Percentiles rank a stretch among this genome's conserved stretches.
Evolutionary conservation across 2,329 filamentous ascomycete genomes (phyloP).

Genomic region (Trichophaea hybrida): DNA sequence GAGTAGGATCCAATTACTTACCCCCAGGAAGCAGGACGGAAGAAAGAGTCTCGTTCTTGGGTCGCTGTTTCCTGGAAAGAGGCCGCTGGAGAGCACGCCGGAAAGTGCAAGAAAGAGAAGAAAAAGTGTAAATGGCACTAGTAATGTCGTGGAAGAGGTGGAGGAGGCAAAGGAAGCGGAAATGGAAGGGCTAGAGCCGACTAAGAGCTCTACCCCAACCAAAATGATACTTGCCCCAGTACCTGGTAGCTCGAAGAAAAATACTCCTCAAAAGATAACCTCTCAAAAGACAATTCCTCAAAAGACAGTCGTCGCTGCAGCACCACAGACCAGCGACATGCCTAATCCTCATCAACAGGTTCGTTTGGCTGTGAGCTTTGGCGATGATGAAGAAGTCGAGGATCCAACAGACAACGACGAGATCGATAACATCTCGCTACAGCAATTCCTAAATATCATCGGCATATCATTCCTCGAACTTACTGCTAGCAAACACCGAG

Average conservation of each 20-base stretch:
- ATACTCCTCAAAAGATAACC: not conserved
- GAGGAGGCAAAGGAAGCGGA: not conserved
- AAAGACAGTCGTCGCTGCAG: not conserved
- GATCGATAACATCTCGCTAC: slow-evolving; percentile 51
- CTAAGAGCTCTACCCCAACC: not conserved
- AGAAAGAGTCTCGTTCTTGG: slow-evolving; percentile 19
- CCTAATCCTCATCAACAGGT: not conserved
- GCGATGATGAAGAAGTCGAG: slow-evolving; percentile 27
- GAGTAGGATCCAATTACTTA: slow-evolving; percentile 61
- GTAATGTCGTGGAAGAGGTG: slow-evolving; percentile 1
- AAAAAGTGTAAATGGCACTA: slow-evolving; percentile 14
- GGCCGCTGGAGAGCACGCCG: slow-evolving; percentile 7
- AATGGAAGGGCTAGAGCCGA: not conserved
- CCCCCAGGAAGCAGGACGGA: slow-evolving; percentile 48
- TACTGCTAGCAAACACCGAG: slow-evolving; percentile 83
- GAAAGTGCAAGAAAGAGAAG: slow-evolving; percentile 10
- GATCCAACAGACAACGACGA: slow-evolving; percentile 36
- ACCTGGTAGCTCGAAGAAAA: not conserved
- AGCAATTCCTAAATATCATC: slow-evolving; percentile 88
- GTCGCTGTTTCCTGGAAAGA: slow-evolving; percentile 12
- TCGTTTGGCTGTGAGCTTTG: not conserved
- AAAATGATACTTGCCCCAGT: not conserved
- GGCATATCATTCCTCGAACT: slow-evolving; percentile 97
- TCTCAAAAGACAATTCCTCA: not conserved
- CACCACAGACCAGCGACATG: not conserved